A percentile compares a stretch with the other conserved stretches of the same genome.
Conservation (phyloP, 768 basidiomycete species). For the Pleurotus ostreatus region DNA sequence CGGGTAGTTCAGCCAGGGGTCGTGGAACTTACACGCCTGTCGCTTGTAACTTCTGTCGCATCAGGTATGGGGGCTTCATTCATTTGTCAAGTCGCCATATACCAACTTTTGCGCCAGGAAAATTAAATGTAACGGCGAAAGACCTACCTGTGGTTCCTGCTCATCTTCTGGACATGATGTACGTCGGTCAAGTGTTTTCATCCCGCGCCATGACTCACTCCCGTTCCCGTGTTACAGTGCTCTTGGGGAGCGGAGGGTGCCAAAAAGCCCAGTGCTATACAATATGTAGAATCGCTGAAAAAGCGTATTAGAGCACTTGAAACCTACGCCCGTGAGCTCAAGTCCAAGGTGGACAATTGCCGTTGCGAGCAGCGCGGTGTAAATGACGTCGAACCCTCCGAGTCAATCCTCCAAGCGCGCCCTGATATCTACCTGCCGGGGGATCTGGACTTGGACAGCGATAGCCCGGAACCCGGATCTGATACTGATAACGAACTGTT, state of each 20-base stretch:
- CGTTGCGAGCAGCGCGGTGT: conserved; percentile 30
- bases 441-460: conserved; percentile 16
- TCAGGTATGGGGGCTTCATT: conserved; percentile 28
- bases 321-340: conserved; percentile 36
- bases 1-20: conserved; percentile 23
- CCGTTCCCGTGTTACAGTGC: conserved; percentile 26
- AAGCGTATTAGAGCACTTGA: conserved; percentile 35
- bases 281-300: conserved; percentile 41
- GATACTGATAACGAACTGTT: conserved; percentile 25
- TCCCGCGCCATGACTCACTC: too few species aligned
- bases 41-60: conserved; percentile 35
- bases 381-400: conserved; percentile 21
- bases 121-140: conserved; percentile 41
- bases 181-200: not conserved
- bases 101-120: conserved; percentile 26
- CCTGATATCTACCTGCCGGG: conserved; percentile 21
- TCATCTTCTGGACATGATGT: conserved; percentile 35
- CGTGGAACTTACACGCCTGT: conserved; percentile 32
- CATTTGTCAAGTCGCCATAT: not conserved
- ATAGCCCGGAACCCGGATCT: conserved; percentile 19
- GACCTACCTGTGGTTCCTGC: conserved; percentile 41
- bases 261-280: conserved; percentile 39
- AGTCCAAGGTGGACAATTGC: conserved; percentile 39
- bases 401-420: conserved; percentile 22
- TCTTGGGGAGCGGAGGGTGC: conserved; percentile 38